These are phyloP conservation scores for Pichia insulana DNA, from an alignment of 805 yeast species.

Conservation along the genomic window DNA sequence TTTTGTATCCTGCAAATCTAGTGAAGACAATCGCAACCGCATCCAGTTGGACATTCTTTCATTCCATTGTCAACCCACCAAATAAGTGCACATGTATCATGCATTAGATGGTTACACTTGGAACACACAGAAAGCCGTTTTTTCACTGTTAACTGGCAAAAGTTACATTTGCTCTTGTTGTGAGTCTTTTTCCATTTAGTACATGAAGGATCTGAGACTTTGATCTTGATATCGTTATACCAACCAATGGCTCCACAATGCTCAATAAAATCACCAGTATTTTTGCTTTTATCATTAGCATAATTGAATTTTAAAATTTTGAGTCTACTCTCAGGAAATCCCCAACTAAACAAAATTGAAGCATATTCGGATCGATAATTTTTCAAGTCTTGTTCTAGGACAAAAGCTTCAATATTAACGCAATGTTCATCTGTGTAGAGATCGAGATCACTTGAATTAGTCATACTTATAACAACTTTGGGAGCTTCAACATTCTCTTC, in stretches of 20 bases:
- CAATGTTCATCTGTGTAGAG: slow-evolving; percentile 35
- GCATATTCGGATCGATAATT: slow-evolving; percentile 64
- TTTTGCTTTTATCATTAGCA: neutral
- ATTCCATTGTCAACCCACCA: slow-evolving; percentile 59
- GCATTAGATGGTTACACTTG: slow-evolving; percentile 71
- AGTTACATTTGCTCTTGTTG: slow-evolving; percentile 42
- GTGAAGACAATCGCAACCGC: slow-evolving; percentile 61
- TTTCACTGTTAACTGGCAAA: slow-evolving; percentile 53
- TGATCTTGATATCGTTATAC: slow-evolving; percentile 11
- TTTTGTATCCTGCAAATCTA: too few relatives aligned
- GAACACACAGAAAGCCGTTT: slow-evolving; percentile 61
- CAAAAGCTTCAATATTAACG: slow-evolving; percentile 32
- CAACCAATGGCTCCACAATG: slow-evolving; percentile 25
- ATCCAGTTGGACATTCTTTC: slow-evolving; percentile 70
- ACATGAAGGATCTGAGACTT: neutral
- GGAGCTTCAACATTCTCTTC: slow-evolving; percentile 11
- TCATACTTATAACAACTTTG: slow-evolving; percentile 37
- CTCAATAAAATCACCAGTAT: slow-evolving; percentile 13
- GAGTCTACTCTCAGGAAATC: slow-evolving; percentile 67
- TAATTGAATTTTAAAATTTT: slow-evolving; percentile 69
- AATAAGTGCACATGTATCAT: slow-evolving; percentile 63
- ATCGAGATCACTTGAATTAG: slow-evolving; percentile 37
- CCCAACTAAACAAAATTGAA: slow-evolving; percentile 72
- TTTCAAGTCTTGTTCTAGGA: slow-evolving; percentile 27
- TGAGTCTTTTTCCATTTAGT: slow-evolving; percentile 13